Percentiles rank a stretch among this genome's conserved stretches.
These are phyloP conservation scores for Salix udensis DNA, from an alignment of 345 rosid genomes.

Conservation along the genomic window DNA sequence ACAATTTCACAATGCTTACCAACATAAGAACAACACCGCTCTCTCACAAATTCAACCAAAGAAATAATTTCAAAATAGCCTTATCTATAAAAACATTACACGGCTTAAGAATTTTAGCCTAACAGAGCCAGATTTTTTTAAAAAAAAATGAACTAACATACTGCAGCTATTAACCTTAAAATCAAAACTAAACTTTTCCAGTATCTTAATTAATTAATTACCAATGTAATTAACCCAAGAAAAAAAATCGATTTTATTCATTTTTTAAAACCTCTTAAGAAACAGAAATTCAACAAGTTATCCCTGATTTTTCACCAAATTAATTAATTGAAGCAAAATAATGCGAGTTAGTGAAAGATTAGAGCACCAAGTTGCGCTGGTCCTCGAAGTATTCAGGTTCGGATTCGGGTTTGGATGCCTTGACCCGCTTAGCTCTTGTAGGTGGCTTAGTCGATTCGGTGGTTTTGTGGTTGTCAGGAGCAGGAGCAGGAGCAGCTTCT, in stretches of 20 bases:
- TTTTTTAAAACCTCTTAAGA: neutral
- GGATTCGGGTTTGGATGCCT: constrained; percentile 44
- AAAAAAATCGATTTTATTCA: neutral
- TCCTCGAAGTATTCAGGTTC: constrained; percentile 87
- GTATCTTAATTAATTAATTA: neutral
- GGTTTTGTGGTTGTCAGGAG: neutral
- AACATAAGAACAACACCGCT: neutral
- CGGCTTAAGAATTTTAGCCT: neutral
- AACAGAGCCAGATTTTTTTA: neutral
- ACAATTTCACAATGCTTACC: constrained; percentile 6
- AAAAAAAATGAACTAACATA: neutral
- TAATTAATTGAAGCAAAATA: neutral
- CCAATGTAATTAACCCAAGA: neutral
- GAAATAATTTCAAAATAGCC: neutral
- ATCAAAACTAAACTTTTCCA: neutral
- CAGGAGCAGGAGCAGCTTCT: neutral
- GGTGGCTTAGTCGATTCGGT: neutral
- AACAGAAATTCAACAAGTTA: neutral
- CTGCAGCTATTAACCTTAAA: neutral
- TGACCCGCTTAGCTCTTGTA: constrained; percentile 48
- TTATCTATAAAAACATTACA: neutral
- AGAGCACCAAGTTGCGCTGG: constrained; percentile 68
- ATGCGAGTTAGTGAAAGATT: neutral
- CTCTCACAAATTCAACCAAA: neutral
- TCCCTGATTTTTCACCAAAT: neutral